Evolutionary conservation across 2,329 filamentous ascomycete genomes (phyloP).

Genomic region (Cadophora gregata): DNA sequence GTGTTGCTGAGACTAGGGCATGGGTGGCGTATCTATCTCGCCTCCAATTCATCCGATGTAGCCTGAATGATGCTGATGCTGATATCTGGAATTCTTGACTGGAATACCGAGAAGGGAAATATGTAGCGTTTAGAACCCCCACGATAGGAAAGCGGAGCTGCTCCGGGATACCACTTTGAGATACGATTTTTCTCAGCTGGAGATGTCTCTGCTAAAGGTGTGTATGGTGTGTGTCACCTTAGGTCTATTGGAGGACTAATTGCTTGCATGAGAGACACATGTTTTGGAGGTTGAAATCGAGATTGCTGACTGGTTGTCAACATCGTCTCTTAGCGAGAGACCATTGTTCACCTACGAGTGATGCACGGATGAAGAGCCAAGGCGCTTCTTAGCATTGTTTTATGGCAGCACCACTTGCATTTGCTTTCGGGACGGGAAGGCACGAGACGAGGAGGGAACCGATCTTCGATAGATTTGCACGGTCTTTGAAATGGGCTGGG

Average conservation of each 20-base stretch:
- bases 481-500: slow-evolving; percentile 2
- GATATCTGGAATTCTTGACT: not conserved
- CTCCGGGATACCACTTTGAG: slow-evolving; percentile 2
- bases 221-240: not conserved
- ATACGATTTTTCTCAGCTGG: not conserved
- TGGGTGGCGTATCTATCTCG: not conserved
- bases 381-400: slow-evolving; percentile 1
- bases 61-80: slow-evolving; percentile 2
- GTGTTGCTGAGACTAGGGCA: not conserved
- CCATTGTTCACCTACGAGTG: not conserved
- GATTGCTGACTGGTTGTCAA: not conserved
- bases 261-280: not conserved
- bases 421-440: slow-evolving; percentile 21
- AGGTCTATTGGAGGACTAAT: not conserved
- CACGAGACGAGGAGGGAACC: slow-evolving; percentile 14
- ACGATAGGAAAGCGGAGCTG: not conserved
- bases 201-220: not conserved
- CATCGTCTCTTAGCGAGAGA: not conserved
- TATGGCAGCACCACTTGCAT: not conserved
- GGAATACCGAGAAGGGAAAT: slow-evolving; percentile 6
- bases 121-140: not conserved
- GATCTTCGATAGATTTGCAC: slow-evolving; percentile 9
- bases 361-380: slow-evolving; percentile 12
- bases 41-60: not conserved
- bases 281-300: not conserved